Percentiles rank a stretch among this genome's conserved stretches.
Evolutionary conservation across 257 asterid genomes (phyloP).

Genomic region (Hygrophila difformis): DNA sequence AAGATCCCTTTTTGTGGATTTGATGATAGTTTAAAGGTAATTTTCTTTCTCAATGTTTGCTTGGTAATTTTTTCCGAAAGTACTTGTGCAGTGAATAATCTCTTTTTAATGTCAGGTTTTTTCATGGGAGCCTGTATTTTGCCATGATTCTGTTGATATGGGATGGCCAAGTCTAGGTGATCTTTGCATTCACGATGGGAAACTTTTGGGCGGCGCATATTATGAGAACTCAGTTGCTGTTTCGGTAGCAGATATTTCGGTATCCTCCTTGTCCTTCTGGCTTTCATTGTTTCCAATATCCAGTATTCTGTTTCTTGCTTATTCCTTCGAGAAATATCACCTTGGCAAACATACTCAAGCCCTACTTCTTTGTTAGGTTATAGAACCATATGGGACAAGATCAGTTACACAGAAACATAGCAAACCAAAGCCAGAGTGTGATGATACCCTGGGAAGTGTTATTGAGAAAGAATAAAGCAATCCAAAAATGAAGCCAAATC

Average conservation of each 20-base stretch:
- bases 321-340: conserved; percentile 9
- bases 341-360: no score
- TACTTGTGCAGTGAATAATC: no score
- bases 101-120: no score
- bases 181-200: conserved; percentile 82
- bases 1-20: conserved; percentile 78
- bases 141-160: conserved; percentile 92
- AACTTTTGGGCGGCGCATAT: conserved; percentile 90
- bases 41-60: conserved; percentile 5
- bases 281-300: neutral
- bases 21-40: conserved; percentile 93
- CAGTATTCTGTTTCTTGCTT: neutral
- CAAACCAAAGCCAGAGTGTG: conserved; percentile 46
- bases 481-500: conserved; percentile 48
- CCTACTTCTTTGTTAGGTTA: conserved; percentile 33
- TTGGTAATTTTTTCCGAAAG: no score
- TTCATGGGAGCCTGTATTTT: conserved; percentile 96
- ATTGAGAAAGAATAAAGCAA: conserved; percentile 49
- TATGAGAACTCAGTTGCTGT: conserved; percentile 83
- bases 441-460: conserved; percentile 32
- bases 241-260: conserved; percentile 95
- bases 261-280: conserved; percentile 22
- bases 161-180: conserved; percentile 97
- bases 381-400: conserved; percentile 54
- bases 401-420: conserved; percentile 34